Conservation (phyloP, 1,284 basidiomycete species). For the Stygiomarasmius scandens region DNA sequence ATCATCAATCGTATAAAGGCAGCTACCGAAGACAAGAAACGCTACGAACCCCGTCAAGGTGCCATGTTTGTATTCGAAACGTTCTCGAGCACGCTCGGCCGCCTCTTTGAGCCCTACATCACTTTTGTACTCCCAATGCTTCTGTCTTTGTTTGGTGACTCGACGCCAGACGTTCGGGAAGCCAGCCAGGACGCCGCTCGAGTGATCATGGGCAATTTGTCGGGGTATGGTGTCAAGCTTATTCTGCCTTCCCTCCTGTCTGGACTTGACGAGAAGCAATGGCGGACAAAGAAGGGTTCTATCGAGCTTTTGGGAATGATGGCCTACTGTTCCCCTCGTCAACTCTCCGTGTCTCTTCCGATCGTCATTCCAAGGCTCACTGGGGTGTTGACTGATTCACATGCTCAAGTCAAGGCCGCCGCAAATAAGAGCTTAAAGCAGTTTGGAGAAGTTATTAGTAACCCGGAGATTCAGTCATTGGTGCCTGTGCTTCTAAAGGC, state of each 20-base stretch:
- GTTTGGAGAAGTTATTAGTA: conserved; percentile 95
- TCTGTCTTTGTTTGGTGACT: conserved; percentile 89
- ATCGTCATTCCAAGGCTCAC: conserved; percentile 96
- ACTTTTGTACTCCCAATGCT: conserved; percentile 87
- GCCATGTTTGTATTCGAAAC: conserved; percentile 97
- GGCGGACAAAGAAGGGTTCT: conserved; percentile 97
- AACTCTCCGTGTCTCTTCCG: conserved; percentile 93
- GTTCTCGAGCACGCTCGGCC: conserved; percentile 82
- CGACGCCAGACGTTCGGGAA: conserved; percentile 88
- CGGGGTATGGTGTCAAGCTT: conserved; percentile 94
- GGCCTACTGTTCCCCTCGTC: conserved; percentile 97
- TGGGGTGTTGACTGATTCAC: conserved; percentile 95
- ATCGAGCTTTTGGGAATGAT: conserved; percentile 98
- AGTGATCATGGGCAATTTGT: conserved; percentile 95
- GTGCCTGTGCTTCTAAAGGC: conserved; percentile 95
- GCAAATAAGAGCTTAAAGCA: conserved; percentile 97
- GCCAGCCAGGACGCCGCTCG: conserved; percentile 92
- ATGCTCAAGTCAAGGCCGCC: conserved; percentile 92
- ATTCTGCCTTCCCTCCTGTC: conserved; percentile 90
- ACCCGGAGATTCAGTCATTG: conserved; percentile 92
- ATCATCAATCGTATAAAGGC: conserved; percentile 76
- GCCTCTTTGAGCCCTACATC: conserved; percentile 95
- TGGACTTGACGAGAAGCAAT: conserved; percentile 97
- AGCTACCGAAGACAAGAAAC: conserved; percentile 90
- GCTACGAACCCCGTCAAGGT: conserved; percentile 87